Evolutionary conservation across 371 early-diverging fungal genomes (phyloP).

Genomic region (Coemansia sp.): DNA sequence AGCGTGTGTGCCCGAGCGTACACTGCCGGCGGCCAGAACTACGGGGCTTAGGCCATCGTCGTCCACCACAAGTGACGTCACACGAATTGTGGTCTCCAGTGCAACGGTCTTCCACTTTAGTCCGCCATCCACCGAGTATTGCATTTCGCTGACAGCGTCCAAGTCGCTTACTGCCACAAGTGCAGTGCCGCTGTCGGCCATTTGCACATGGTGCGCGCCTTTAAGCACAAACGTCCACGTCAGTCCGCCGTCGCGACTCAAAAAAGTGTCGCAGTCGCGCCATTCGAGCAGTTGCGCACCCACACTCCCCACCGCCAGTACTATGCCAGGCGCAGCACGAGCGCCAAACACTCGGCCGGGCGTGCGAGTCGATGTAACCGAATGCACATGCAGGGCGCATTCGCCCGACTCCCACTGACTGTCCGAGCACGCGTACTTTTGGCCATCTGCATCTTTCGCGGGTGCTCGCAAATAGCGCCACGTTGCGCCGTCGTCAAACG

Average conservation of each 20-base stretch:
- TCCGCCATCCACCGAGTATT: slow-evolving; percentile 82
- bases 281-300: slow-evolving; percentile 68
- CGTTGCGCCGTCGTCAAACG: slow-evolving; percentile 83
- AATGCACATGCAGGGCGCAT: slow-evolving; percentile 85
- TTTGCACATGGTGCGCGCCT: slow-evolving; percentile 86
- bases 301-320: slow-evolving; percentile 90
- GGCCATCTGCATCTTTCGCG: slow-evolving; percentile 52
- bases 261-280: slow-evolving; percentile 76
- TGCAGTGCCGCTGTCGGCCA: slow-evolving; percentile 82
- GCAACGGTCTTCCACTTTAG: slow-evolving; percentile 64
- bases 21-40: slow-evolving; percentile 56
- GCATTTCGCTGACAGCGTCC: slow-evolving; percentile 64
- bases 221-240: slow-evolving; percentile 75
- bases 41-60: slow-evolving; percentile 64
- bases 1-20: slow-evolving; percentile 26
- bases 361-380: slow-evolving; percentile 67
- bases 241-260: slow-evolving; percentile 82
- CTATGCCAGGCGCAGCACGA: slow-evolving; percentile 73
- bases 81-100: slow-evolving; percentile 57
- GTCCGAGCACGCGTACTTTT: slow-evolving; percentile 53
- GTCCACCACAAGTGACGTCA: slow-evolving; percentile 62
- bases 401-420: slow-evolving; percentile 40
- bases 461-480: slow-evolving; percentile 71
- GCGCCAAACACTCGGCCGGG: slow-evolving; percentile 73
- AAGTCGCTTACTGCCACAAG: slow-evolving; percentile 75